Evolutionary conservation across 495 filamentous ascomycete species (phyloP), one percentile per base, ranked within the genome.

Genomic region (Mytilinidion resinicola): DNA sequence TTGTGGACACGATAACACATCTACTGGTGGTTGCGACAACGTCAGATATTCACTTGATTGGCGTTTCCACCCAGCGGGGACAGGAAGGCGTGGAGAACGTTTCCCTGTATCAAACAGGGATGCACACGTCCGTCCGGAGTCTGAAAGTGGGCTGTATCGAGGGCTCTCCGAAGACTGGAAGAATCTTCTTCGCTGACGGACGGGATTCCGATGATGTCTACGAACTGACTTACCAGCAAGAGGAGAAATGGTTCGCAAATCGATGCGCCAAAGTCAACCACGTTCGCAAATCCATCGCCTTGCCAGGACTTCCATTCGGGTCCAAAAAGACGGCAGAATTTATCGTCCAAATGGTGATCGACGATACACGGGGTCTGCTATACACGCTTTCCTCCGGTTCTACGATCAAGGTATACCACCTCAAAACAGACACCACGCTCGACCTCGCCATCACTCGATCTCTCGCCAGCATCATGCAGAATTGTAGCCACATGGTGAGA

Each of bases 171-270:
- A 80, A 83, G 17, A 85, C 80, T 5, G 93, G 93, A 9, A 86
- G 93, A 44, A 90, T 99, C 48, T 99, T 99, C 73, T 93, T 96
- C 65, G 83, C 82, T 25, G 63, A 65, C 47, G 89, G 90, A n/a
- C 79, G 78, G 19, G 79, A 75, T 10, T 59, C 68, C 15, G 89
- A 91, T 67, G 90, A 96, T 67, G 81, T 99, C 51, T 88, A 92
- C 68, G 93, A 99, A 74, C 77, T 97, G 34, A 87, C 85, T 48
- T 99, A 99, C 73, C 91, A 96, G 71, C 87, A 95, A 70, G 89
- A 97, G 70, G 93, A 97, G 70, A 86, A 85, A 63, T 99, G 95
- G 95, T 99, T 97, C 68, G 79, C 85, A 47, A 87, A 83, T 63
- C 80, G 85, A 56, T 91, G 86, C 67, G 80, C 80, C 11, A 95